These are phyloP conservation scores for Clarireedia homoeocarpa DNA, from an alignment of 2,329 filamentous ascomycete species.

Conservation along the genomic window DNA sequence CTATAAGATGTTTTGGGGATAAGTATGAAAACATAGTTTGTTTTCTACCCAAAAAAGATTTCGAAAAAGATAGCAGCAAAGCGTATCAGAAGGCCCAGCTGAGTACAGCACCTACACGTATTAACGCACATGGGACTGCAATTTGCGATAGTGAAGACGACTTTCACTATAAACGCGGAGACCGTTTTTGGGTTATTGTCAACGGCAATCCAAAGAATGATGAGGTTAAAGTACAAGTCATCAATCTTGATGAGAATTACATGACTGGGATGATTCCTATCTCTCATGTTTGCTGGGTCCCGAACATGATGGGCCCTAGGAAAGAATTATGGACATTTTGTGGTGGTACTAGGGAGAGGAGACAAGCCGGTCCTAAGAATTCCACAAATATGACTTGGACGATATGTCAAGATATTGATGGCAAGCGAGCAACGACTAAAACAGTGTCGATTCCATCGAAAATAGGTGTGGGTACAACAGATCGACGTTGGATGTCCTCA, in stretches of 20 bases:
- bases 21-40: slow-evolving; percentile 18
- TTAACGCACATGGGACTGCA: slow-evolving; percentile 20
- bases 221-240: slow-evolving; percentile 14
- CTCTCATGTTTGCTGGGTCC: slow-evolving; percentile 21
- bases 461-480: neutral
- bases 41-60: slow-evolving; percentile 18
- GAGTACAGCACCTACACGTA: neutral
- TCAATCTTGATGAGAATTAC: slow-evolving; percentile 19
- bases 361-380: slow-evolving; percentile 5
- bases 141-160: slow-evolving; percentile 10
- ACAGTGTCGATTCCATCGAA: slow-evolving; percentile 12
- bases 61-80: slow-evolving; percentile 18
- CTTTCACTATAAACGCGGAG: slow-evolving; percentile 13
- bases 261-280: slow-evolving; percentile 13
- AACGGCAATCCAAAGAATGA: slow-evolving; percentile 1
- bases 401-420: slow-evolving; percentile 18
- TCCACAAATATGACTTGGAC: slow-evolving; percentile 15
- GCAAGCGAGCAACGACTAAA: slow-evolving; percentile 8
- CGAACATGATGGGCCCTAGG: slow-evolving; percentile 12
- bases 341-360: slow-evolving; percentile 8
- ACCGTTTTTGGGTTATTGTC: slow-evolving; percentile 21
- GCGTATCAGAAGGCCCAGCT: slow-evolving; percentile 13
- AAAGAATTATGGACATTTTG: slow-evolving; percentile 21
- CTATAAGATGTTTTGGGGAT: slow-evolving; percentile 16
- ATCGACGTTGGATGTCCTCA: neutral